Conservation (phyloP, 257 asterid genomes). For the Lithospermum erythrorhizon region DNA sequence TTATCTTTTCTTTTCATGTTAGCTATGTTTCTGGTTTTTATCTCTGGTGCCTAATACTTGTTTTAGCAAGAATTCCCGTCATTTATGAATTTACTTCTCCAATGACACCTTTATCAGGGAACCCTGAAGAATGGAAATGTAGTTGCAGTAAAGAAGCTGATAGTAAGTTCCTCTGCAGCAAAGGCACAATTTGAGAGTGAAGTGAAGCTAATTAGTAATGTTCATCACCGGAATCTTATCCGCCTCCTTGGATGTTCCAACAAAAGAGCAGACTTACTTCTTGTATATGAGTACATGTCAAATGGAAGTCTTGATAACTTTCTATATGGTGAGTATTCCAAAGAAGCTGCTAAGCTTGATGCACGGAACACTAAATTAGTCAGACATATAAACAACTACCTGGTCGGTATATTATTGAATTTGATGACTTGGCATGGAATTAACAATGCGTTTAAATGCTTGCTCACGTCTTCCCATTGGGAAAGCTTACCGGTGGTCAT, state of each 20-base stretch:
- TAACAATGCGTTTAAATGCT: too few relatives aligned
- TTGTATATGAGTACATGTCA: constrained; percentile 70
- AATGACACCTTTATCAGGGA: constrained; percentile 35
- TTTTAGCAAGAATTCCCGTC: too few relatives aligned
- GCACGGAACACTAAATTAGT: too few relatives aligned
- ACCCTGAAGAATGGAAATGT: constrained; percentile 50
- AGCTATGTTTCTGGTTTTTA: background rate
- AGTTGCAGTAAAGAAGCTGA: constrained; percentile 68
- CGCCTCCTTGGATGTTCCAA: constrained; percentile 71
- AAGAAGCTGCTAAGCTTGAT: too few relatives aligned
- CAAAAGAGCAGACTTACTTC: constrained; percentile 60
- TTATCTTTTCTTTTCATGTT: background rate
- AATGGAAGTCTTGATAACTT: constrained; percentile 70
- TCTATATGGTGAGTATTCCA: constrained; percentile 68
- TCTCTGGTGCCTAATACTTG: too few relatives aligned
- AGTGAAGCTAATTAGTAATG: constrained; percentile 73
- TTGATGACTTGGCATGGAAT: too few relatives aligned
- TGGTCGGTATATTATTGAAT: too few relatives aligned
- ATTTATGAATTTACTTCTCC: too few relatives aligned
- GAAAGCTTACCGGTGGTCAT: too few relatives aligned
- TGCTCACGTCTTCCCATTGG: too few relatives aligned
- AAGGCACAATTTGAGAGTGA: constrained; percentile 65
- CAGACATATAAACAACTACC: too few relatives aligned
- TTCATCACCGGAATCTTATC: constrained; percentile 80
- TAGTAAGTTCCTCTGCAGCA: constrained; percentile 39